Conservation (phyloP, 805 yeast species). For the Yueomyces sinensis region DNA sequence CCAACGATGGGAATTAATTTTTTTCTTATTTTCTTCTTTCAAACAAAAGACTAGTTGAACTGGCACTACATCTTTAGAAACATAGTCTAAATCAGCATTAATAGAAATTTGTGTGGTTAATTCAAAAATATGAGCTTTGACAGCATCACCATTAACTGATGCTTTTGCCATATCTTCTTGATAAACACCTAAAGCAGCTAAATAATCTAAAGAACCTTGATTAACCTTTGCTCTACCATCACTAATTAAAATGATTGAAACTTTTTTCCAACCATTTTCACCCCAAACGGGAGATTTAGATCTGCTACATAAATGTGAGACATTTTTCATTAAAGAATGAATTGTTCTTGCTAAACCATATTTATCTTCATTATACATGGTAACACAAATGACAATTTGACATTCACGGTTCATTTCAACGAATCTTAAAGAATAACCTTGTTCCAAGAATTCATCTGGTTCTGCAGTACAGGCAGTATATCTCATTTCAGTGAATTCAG, state of each 20-base stretch:
- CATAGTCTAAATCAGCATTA: conserved; percentile 78
- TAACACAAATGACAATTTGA: conserved; percentile 81
- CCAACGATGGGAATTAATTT: conserved; percentile 97
- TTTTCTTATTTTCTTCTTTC: conserved; percentile 84
- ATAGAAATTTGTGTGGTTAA: conserved; percentile 91
- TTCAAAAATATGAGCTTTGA: conserved; percentile 88
- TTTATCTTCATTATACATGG: conserved; percentile 97
- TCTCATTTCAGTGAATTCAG: conserved; percentile 91
- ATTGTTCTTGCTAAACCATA: conserved; percentile 79
- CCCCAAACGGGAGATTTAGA: conserved; percentile 87
- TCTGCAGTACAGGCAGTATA: conserved; percentile 94
- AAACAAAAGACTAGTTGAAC: conserved; percentile 88
- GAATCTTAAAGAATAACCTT: conserved; percentile 79
- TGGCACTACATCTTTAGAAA: conserved; percentile 85
- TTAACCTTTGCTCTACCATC: conserved; percentile 89
- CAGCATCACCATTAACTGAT: conserved; percentile 80
- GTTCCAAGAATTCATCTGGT: conserved; percentile 69
- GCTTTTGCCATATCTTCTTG: conserved; percentile 97
- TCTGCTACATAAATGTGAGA: conserved; percentile 77
- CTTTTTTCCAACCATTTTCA: conserved; percentile 90
- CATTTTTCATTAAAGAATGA: conserved; percentile 87
- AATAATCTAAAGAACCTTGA: conserved; percentile 71
- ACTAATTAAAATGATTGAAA: conserved; percentile 80
- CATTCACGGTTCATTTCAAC: conserved; percentile 82
- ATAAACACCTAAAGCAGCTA: conserved; percentile 92